Evolutionary conservation across 345 rosid species (phyloP).

Genomic region (Psidium guajava): DNA sequence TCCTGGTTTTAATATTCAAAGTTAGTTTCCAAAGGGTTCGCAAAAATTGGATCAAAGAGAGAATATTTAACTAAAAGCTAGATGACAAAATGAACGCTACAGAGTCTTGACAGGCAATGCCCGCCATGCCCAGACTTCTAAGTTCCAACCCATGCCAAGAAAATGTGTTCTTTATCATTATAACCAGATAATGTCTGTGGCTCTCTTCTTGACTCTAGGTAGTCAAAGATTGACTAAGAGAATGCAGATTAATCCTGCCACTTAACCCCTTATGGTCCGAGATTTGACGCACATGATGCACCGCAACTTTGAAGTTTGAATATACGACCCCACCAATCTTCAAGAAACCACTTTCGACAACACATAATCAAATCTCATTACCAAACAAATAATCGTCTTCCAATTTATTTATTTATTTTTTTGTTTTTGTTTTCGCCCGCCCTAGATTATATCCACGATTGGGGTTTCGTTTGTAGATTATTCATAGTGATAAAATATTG

Average conservation of each 20-base stretch:
- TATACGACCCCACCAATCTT: not conserved
- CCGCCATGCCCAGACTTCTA: not conserved
- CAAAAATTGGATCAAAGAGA: not conserved
- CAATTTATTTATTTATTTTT: not conserved
- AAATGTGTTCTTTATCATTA: not conserved
- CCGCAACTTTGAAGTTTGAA: not conserved
- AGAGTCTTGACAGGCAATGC: not conserved
- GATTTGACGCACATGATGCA: not conserved
- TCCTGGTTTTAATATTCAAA: not conserved
- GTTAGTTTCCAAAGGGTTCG: not conserved
- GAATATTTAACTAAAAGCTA: not conserved
- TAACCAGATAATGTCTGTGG: not conserved
- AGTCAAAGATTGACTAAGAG: not conserved
- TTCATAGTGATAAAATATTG: not conserved
- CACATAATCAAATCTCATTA: not conserved
- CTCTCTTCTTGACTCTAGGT: not conserved
- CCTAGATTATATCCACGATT: not conserved
- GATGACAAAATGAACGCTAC: not conserved
- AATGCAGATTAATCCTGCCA: not conserved
- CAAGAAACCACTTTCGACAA: not conserved
- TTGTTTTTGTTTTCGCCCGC: not conserved
- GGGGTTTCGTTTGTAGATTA: not conserved
- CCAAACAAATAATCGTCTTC: not conserved
- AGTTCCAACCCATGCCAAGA: not conserved
- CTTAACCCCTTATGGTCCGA: not conserved